phyloP scores from a whole-genome alignment of 768 basidiomycete species.

The Tricholoma sp. region DNA sequence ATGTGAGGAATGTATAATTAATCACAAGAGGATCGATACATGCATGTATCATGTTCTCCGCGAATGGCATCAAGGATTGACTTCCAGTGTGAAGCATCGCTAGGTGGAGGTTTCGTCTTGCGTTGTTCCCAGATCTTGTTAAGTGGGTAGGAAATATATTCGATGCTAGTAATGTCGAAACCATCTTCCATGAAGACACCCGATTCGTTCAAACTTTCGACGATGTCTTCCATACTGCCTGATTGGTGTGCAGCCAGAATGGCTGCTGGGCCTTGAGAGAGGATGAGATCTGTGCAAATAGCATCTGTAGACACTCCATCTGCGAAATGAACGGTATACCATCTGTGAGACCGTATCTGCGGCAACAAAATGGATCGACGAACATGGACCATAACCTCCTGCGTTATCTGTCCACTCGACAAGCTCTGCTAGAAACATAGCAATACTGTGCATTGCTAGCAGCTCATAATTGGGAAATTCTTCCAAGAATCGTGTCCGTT shows the following conservation, averaged over 20 bases:
- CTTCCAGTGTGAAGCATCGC: constrained; percentile 12
- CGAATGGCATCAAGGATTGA: constrained; percentile 13
- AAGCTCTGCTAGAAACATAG: constrained; percentile 4
- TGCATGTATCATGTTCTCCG: constrained; percentile 11
- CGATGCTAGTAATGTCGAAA: not conserved
- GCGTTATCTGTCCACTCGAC: not conserved
- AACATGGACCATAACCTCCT: not conserved
- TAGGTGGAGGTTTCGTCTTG: constrained; percentile 14
- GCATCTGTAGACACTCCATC: no score
- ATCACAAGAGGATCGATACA: not conserved
- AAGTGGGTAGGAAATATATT: constrained; percentile 14
- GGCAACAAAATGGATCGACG: not conserved
- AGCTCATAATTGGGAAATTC: constrained; percentile 10
- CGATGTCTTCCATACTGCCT: not conserved
- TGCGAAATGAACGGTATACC: not conserved
- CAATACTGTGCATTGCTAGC: constrained; percentile 9
- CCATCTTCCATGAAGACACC: not conserved
- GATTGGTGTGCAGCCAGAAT: constrained; percentile 11
- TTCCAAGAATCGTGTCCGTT: constrained; percentile 5
- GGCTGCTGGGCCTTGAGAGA: constrained; percentile 5
- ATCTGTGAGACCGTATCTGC: not conserved
- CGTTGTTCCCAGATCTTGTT: constrained; percentile 15
- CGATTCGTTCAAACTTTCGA: not conserved
- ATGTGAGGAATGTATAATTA: not conserved
- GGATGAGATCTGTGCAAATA: not conserved